A percentile compares a stretch with the other conserved stretches of the same genome.
Evolutionary conservation across 495 filamentous ascomycete genomes (phyloP).

Genomic region (Astrocystis sublimbata): DNA sequence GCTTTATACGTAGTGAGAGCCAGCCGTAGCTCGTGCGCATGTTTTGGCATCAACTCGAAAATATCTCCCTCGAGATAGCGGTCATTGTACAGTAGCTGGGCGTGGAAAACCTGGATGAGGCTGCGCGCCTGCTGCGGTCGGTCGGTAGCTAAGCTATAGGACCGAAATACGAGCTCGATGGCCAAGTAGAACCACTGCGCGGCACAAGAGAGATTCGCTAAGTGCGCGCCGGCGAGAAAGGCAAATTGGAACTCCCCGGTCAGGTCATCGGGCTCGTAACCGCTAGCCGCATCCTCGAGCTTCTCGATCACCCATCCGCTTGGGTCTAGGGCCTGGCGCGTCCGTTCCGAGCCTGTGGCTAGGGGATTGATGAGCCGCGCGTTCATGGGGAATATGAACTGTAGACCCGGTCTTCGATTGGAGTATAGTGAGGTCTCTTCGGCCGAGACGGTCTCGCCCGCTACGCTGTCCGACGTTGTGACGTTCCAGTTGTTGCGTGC

Average conservation of each 20-base stretch:
- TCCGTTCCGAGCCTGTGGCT: slow-evolving; percentile 65
- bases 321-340: slow-evolving; percentile 36
- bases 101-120: slow-evolving; percentile 62
- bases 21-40: slow-evolving; percentile 33
- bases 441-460: slow-evolving; percentile 28
- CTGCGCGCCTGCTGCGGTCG: slow-evolving; percentile 59
- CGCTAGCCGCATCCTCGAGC: slow-evolving; percentile 16
- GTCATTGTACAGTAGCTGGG: slow-evolving; percentile 71
- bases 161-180: slow-evolving; percentile 66
- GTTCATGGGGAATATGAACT: slow-evolving; percentile 55
- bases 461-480: slow-evolving; percentile 44
- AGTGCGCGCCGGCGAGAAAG: slow-evolving; percentile 76
- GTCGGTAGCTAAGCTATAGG: slow-evolving; percentile 57
- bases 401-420: slow-evolving; percentile 38
- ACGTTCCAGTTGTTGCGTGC: slow-evolving; percentile 51
- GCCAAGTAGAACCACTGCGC: slow-evolving; percentile 86
- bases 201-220: slow-evolving; percentile 82
- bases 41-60: slow-evolving; percentile 50
- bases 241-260: slow-evolving; percentile 87
- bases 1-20: slow-evolving; percentile 47
- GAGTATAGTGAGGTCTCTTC: slow-evolving; percentile 46
- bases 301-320: slow-evolving; percentile 32
- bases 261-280: slow-evolving; percentile 48
- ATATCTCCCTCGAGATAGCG: slow-evolving; percentile 59
- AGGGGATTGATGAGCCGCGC: slow-evolving; percentile 66